phyloP scores from a whole-genome alignment of 2,329 filamentous ascomycete genomes.

The Leptographium radiaticola region DNA sequence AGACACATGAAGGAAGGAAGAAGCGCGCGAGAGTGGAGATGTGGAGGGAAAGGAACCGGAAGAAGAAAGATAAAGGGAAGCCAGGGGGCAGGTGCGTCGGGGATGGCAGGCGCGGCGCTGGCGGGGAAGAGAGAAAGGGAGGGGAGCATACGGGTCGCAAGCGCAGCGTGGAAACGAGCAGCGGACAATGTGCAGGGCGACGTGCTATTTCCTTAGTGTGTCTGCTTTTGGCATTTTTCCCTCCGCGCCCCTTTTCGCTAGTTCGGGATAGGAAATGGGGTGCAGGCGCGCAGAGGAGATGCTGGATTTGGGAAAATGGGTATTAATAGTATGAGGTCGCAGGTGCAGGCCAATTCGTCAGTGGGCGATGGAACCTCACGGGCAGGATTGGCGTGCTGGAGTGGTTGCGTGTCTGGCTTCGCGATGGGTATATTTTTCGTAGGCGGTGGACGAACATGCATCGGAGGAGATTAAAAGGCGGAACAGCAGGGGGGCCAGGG shows the following conservation, averaged over 20 bases:
- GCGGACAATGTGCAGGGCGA: neutral
- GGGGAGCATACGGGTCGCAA: too few species aligned
- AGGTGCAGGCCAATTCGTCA: neutral
- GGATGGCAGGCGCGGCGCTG: neutral
- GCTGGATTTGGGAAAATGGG: neutral
- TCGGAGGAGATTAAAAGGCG: neutral
- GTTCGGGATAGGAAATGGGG: neutral
- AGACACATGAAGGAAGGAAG: neutral
- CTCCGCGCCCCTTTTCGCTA: slow-evolving; percentile 1
- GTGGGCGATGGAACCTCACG: neutral
- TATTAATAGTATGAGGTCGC: neutral
- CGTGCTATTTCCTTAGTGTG: neutral
- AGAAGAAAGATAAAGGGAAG: neutral
- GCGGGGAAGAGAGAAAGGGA: neutral
- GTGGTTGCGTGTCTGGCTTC: too few species aligned
- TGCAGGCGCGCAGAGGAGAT: neutral
- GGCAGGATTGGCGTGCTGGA: neutral
- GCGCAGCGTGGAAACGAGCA: neutral
- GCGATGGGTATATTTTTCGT: neutral
- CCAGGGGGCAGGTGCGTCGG: neutral
- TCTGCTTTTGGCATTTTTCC: neutral
- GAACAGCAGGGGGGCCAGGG: neutral
- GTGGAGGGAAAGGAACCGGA: neutral
- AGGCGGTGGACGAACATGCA: neutral
- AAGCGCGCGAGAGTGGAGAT: neutral